Percentiles rank a stretch among this genome's conserved stretches.
phyloP scores from a whole-genome alignment of 2,329 filamentous ascomycete genomes.

The Colletotrichum costaricense region DNA sequence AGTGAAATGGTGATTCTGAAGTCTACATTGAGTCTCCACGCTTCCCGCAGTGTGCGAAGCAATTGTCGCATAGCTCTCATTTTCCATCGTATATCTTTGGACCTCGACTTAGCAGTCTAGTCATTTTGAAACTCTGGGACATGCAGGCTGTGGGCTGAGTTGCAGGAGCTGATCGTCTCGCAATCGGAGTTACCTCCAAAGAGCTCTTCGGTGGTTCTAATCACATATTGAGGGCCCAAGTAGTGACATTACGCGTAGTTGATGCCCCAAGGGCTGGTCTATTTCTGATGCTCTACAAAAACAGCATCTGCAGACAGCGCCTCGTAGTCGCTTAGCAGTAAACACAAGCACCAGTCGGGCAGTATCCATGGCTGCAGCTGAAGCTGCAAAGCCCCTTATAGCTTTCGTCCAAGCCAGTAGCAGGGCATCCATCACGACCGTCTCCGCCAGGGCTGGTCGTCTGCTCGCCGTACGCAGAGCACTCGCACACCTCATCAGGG shows the following conservation, averaged over 20 bases:
- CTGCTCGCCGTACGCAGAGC: conserved; percentile 44
- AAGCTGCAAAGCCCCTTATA: conserved; percentile 60
- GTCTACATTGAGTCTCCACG: too few species aligned
- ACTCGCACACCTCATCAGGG: conserved; percentile 47
- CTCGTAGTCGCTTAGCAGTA: conserved; percentile 23
- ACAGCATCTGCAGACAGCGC: neutral
- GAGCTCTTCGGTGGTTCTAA: too few species aligned
- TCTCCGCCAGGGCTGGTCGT: conserved; percentile 37
- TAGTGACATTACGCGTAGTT: too few species aligned
- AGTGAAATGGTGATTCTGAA: neutral
- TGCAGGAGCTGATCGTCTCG: too few species aligned
- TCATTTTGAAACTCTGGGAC: too few species aligned
- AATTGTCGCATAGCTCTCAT: too few species aligned
- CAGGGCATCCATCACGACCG: conserved; percentile 46
- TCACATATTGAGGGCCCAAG: too few species aligned
- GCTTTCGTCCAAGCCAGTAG: conserved; percentile 44
- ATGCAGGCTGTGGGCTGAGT: too few species aligned
- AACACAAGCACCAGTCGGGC: conserved; percentile 48
- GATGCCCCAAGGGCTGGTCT: neutral
- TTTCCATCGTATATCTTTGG: too few species aligned
- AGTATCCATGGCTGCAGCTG: conserved; percentile 59
- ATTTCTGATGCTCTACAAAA: neutral
- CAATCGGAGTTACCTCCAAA: too few species aligned
- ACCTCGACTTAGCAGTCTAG: too few species aligned
- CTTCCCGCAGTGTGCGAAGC: too few species aligned